Conservation (phyloP, 2,329 filamentous ascomycete genomes). For the Aspergillus tamarii region DNA sequence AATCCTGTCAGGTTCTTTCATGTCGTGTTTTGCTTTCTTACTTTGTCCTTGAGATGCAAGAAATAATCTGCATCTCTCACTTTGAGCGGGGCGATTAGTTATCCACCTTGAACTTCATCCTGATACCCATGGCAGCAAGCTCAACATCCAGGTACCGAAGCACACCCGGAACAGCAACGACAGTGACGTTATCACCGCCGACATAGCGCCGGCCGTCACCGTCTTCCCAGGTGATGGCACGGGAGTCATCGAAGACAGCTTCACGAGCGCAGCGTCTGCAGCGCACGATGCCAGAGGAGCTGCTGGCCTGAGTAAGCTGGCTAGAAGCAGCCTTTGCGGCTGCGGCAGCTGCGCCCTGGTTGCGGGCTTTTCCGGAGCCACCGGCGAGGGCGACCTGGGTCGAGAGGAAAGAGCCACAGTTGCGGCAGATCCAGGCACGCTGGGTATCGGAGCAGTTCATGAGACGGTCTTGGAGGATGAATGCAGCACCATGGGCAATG, state of each 20-base stretch:
- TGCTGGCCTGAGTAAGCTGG: constrained; percentile 50
- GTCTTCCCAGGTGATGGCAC: constrained; percentile 84
- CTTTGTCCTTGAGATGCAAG: not conserved
- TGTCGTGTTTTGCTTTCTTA: not conserved
- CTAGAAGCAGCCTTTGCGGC: constrained; percentile 36
- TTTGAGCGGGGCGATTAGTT: constrained; percentile 30
- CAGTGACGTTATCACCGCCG: constrained; percentile 86
- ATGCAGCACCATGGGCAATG: constrained; percentile 92
- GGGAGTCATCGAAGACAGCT: constrained; percentile 63
- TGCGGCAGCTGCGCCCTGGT: constrained; percentile 33
- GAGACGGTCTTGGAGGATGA: constrained; percentile 89
- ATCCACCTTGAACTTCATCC: constrained; percentile 85
- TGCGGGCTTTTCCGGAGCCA: constrained; percentile 31
- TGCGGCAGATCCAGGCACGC: constrained; percentile 84
- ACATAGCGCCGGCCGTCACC: constrained; percentile 80
- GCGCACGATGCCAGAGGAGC: constrained; percentile 65
- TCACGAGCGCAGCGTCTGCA: constrained; percentile 78
- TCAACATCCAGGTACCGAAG: constrained; percentile 94
- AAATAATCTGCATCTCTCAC: not conserved
- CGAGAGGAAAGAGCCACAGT: constrained; percentile 87
- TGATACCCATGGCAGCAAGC: constrained; percentile 92
- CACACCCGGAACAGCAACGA: constrained; percentile 90
- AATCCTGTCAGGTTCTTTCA: constrained; percentile 1
- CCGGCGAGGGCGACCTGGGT: constrained; percentile 62
- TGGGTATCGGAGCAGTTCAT: constrained; percentile 97